Evolutionary conservation across 306 rosid species (phyloP), one percentile per base, ranked within the genome.

Genomic region (Vicia villosa): DNA sequence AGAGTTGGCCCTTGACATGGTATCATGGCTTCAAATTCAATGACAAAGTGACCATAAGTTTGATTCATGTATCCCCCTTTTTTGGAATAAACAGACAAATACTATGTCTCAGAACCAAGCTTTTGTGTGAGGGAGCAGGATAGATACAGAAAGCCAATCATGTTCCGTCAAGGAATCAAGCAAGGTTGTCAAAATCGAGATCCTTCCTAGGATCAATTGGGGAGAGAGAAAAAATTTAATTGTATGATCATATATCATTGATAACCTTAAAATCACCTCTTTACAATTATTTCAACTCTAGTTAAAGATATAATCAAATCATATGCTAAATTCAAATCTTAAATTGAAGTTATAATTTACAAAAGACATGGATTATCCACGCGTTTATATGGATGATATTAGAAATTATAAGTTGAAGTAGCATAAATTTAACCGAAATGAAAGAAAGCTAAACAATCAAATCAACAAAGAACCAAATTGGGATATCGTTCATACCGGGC

Each of bases 401-500:
- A 13, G 24, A 75, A 46, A 37, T 49, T 26, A 59, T 17, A 49
- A 49, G 10, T 32, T 49, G 26, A 40, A 37, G 56, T 11, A 24
- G 17, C 45, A 26, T 24, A 68, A 32, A 14, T 30, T 60, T 20
- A 32, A 47, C 50, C 28, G 10, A 58, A 58, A 68, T 36, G 54
- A 15, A 58, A 11, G 55, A 45, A 38, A 45, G 21, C 30, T 46
- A 59, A 67, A 22, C 17, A 47, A 46, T 20, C 61, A 45, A 56
- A 28, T 38, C 36, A 54, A 28, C 40, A 61, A 17, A 37, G 45
- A 51, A 73, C 37, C 37, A 41, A 63, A 47, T 1, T 20, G 11
- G 54, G 10, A 46, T 26, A 69, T 55, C 26, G 69, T 16, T 15
- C 88, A 57, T 81, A 91, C 97, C 90, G 87, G 88, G 63, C 96